Evolutionary conservation across 2,329 filamentous ascomycete species (phyloP).

Genomic region (Biscogniauxia marginata): DNA sequence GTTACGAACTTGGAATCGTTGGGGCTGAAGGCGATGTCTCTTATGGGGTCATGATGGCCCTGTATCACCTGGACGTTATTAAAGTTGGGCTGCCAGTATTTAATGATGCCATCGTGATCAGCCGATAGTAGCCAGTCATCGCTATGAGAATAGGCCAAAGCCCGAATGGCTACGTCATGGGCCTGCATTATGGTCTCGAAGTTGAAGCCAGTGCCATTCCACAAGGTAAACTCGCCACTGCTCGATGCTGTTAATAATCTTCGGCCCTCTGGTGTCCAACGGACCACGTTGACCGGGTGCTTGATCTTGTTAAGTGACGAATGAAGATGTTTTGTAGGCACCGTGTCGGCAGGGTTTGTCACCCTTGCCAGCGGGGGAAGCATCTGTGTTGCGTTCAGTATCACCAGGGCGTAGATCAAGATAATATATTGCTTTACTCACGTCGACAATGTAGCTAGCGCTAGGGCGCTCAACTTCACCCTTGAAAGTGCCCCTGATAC

Average conservation of each 20-base stretch:
- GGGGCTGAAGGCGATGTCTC: slow-evolving; percentile 89
- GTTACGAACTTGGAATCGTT: slow-evolving; percentile 96
- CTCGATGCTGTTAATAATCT: slow-evolving; percentile 89
- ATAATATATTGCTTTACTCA: slow-evolving; percentile 43
- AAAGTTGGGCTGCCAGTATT: slow-evolving; percentile 99
- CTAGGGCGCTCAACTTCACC: slow-evolving; percentile 83
- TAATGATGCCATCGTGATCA: slow-evolving; percentile 91
- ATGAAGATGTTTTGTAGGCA: slow-evolving; percentile 93
- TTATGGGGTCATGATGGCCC: slow-evolving; percentile 84
- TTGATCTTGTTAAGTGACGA: slow-evolving; percentile 99
- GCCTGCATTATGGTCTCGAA: slow-evolving; percentile 99
- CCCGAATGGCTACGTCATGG: slow-evolving; percentile 83
- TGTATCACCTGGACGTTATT: slow-evolving; percentile 97
- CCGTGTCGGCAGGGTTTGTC: slow-evolving; percentile 75
- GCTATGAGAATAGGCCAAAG: slow-evolving; percentile 85
- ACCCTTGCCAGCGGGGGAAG: slow-evolving; percentile 77
- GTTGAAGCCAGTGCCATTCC: slow-evolving; percentile 99
- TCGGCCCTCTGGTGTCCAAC: slow-evolving; percentile 95
- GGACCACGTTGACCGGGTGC: slow-evolving; percentile 93
- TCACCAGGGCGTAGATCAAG: no score
- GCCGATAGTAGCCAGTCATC: slow-evolving; percentile 97
- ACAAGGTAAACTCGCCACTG: slow-evolving; percentile 95
- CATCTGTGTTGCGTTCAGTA: slow-evolving; percentile 57
- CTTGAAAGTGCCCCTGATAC: slow-evolving; percentile 68
- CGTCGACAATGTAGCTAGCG: slow-evolving; percentile 85